A percentile compares a stretch with the other conserved stretches of the same genome.
These are phyloP conservation scores for Boletus edulis DNA, from an alignment of 768 basidiomycete species.

Conservation along the genomic window DNA sequence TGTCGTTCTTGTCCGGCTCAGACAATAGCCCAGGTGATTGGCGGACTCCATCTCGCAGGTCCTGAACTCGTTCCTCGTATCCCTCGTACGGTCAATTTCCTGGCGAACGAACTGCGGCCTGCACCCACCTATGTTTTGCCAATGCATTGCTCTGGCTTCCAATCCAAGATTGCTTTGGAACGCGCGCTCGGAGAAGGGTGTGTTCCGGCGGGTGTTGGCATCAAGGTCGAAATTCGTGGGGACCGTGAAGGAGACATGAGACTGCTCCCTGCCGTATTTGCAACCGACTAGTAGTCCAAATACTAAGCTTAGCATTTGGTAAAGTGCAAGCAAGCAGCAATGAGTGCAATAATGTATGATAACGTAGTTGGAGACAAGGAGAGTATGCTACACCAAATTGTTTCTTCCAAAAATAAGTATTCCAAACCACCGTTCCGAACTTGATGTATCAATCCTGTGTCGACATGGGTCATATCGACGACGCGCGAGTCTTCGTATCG, in stretches of 20 bases:
- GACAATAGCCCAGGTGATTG: constrained; percentile 54
- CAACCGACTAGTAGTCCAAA: too few species aligned
- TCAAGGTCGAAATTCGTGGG: constrained; percentile 57
- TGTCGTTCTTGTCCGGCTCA: not conserved
- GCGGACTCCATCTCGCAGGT: constrained; percentile 81
- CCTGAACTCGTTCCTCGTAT: constrained; percentile 64
- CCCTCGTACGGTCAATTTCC: constrained; percentile 66
- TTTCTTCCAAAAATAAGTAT: not conserved
- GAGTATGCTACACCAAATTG: not conserved
- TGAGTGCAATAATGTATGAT: too few species aligned
- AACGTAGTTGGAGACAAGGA: constrained; percentile 1
- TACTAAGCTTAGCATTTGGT: too few species aligned
- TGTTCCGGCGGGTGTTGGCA: constrained; percentile 76
- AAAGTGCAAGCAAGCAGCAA: too few species aligned
- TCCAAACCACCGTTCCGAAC: not conserved
- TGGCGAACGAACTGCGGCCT: constrained; percentile 57
- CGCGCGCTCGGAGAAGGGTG: constrained; percentile 68
- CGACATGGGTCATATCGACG: too few species aligned
- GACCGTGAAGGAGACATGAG: constrained; percentile 41
- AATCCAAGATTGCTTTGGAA: constrained; percentile 70
- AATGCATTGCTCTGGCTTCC: constrained; percentile 84
- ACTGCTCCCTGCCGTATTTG: constrained; percentile 19
- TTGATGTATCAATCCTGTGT: too few species aligned
- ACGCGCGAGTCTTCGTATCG: too few species aligned
- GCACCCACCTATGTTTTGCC: constrained; percentile 71